Percentiles rank a stretch among this genome's conserved stretches.
Evolutionary conservation across 2,329 filamentous ascomycete species (phyloP).

Genomic region (Apiospora pterosperma): DNA sequence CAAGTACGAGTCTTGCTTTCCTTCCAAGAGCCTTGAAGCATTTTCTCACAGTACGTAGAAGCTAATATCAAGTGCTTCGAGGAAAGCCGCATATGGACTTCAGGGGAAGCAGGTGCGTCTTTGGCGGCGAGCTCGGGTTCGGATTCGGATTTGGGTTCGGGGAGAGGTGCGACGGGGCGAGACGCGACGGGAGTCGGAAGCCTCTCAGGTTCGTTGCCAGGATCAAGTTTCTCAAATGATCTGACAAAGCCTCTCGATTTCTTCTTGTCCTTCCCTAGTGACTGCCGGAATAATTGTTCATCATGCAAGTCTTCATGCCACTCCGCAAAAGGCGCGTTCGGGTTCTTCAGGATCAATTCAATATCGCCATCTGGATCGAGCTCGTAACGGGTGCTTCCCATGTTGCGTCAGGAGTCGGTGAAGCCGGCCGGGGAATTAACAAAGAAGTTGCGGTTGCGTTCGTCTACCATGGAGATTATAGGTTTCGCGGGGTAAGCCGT

Average conservation of each 20-base stretch:
- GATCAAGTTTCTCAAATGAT: too few relatives aligned
- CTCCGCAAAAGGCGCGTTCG: not conserved
- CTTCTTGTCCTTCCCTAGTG: not conserved
- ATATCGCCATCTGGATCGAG: not conserved
- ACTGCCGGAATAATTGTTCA: fast-evolving
- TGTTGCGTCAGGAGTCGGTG: too few relatives aligned
- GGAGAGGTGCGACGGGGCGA: not conserved
- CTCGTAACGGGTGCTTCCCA: not conserved
- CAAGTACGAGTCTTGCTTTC: not conserved
- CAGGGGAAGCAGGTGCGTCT: not conserved
- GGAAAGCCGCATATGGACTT: not conserved
- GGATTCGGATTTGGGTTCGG: too few relatives aligned
- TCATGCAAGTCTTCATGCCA: not conserved
- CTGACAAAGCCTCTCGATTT: too few relatives aligned
- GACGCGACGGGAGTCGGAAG: too few relatives aligned
- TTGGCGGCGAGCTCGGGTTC: too few relatives aligned
- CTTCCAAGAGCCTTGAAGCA: not conserved
- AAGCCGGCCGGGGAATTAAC: too few relatives aligned
- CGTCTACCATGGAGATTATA: not conserved
- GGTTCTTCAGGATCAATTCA: not conserved
- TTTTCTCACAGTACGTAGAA: not conserved
- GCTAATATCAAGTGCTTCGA: not conserved
- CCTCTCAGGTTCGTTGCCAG: too few relatives aligned
- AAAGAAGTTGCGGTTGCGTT: not conserved
- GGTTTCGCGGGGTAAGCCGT: too few relatives aligned